Evolutionary conservation across 148 eudicot genomes (phyloP).

Genomic region (Rhododendron ovatum): DNA sequence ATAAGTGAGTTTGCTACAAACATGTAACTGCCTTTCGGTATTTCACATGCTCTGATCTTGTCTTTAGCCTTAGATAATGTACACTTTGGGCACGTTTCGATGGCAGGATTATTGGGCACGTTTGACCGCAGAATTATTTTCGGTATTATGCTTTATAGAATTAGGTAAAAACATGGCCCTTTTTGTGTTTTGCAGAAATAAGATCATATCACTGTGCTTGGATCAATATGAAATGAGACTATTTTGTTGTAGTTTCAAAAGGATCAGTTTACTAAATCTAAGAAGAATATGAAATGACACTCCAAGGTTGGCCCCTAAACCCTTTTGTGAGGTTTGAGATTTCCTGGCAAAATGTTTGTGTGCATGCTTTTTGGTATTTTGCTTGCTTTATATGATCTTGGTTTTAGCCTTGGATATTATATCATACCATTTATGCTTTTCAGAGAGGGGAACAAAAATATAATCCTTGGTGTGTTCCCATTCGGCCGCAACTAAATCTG

Average conservation of each 20-base stretch:
- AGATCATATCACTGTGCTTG: neutral
- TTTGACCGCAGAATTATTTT: neutral
- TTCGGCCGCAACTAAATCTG: too few relatives aligned
- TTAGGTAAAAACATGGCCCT: neutral
- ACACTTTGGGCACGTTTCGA: neutral
- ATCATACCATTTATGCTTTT: neutral
- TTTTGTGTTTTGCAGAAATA: neutral
- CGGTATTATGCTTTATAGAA: neutral
- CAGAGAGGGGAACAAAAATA: too few relatives aligned
- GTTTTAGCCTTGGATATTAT: neutral
- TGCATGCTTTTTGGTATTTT: neutral
- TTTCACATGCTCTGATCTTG: neutral
- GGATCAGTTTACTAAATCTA: neutral
- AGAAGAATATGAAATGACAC: conserved; percentile 10
- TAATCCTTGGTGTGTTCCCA: too few relatives aligned
- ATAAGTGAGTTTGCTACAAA: neutral
- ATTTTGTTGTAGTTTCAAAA: too few relatives aligned
- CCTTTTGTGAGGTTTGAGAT: conserved; percentile 19
- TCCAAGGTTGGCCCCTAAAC: conserved; percentile 35
- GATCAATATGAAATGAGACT: neutral
- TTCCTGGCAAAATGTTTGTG: neutral
- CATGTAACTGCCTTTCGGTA: neutral
- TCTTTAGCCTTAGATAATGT: neutral
- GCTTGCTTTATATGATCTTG: neutral
- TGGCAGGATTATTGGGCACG: too few relatives aligned